These are phyloP conservation scores for Conticribra weissflogii DNA, from an alignment of 108 stramenopile species.

Conservation along the genomic window DNA sequence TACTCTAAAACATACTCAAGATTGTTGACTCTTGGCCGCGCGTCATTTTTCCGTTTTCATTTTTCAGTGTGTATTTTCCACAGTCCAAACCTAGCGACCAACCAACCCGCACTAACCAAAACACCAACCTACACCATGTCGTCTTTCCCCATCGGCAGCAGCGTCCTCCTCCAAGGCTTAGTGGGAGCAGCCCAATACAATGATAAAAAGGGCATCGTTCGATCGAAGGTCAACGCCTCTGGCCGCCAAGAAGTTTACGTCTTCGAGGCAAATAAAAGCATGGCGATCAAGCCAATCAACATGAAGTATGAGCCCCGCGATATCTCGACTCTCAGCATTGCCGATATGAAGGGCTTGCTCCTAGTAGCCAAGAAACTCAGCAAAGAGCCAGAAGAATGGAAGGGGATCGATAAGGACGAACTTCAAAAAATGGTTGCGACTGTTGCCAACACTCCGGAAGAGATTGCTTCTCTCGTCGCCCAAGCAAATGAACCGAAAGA, in stretches of 20 bases:
- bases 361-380: constrained; percentile 15
- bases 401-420: constrained; percentile 63
- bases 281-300: constrained; percentile 61
- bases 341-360: constrained; percentile 67
- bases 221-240: constrained; percentile 24
- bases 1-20: too few species aligned
- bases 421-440: constrained; percentile 38
- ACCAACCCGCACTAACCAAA: too few species aligned
- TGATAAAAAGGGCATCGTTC: constrained; percentile 71
- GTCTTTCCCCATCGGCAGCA: constrained; percentile 60
- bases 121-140: constrained; percentile 31
- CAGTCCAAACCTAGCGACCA: too few species aligned
- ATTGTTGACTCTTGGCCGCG: too few species aligned
- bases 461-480: constrained; percentile 50
- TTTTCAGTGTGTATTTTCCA: too few species aligned
- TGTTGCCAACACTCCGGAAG: constrained; percentile 28
- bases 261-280: constrained; percentile 46
- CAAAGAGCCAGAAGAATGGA: constrained; percentile 17
- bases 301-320: constrained; percentile 58
- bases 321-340: constrained; percentile 52
- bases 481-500: constrained; percentile 32
- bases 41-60: too few species aligned
- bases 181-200: constrained; percentile 61
- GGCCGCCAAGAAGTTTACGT: constrained; percentile 67
- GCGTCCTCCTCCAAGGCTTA: constrained; percentile 64